phyloP scores from a whole-genome alignment of 108 stramenopile species.

The Nannochloropsis oceanica region DNA sequence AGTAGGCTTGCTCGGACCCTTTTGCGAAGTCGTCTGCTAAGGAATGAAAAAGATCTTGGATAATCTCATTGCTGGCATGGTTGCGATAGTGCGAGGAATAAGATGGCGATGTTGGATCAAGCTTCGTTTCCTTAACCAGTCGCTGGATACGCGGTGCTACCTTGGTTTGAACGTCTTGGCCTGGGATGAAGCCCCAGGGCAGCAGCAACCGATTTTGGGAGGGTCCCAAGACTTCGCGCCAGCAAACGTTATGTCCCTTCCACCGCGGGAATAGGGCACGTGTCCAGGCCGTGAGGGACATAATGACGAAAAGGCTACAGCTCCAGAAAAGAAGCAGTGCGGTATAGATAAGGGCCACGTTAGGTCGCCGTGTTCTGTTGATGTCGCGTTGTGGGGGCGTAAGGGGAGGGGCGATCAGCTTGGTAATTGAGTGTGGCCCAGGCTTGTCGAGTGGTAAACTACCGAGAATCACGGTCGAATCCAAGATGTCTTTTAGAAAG shows the following conservation, averaged over 20 bases:
- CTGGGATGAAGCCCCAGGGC: neutral
- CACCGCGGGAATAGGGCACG: neutral
- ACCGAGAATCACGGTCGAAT: too few species aligned
- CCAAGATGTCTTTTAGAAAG: too few species aligned
- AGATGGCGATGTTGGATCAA: neutral
- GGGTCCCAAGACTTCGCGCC: neutral
- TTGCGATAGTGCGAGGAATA: neutral
- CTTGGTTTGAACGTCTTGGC: neutral
- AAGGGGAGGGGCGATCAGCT: too few species aligned
- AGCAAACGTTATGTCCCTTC: neutral
- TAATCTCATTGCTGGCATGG: neutral
- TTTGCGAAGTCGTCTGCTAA: neutral
- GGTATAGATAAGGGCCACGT: too few species aligned
- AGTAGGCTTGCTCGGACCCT: neutral
- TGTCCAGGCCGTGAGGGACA: neutral
- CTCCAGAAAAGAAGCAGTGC: too few species aligned
- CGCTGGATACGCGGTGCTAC: neutral
- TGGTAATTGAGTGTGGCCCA: too few species aligned
- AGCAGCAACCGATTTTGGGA: neutral
- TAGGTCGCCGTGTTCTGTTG: too few species aligned
- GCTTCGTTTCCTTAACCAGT: neutral
- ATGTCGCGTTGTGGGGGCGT: too few species aligned
- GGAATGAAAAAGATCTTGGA: neutral
- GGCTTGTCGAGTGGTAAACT: too few species aligned
- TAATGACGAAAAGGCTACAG: too few species aligned